Conservation (phyloP, 2,329 filamentous ascomycete species). For the Aspergillus chevalieri region DNA sequence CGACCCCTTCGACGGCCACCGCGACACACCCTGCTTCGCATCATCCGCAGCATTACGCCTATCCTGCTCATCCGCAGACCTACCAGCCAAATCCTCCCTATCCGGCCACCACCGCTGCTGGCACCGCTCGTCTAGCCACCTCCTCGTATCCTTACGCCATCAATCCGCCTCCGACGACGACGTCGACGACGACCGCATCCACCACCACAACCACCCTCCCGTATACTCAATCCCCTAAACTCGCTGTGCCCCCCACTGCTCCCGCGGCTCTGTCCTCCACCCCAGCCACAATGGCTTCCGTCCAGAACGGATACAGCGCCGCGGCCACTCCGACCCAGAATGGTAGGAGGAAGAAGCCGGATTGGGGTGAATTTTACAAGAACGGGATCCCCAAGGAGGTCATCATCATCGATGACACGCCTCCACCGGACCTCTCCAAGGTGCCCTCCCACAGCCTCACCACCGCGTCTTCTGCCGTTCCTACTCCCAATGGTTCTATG, state of each 20-base stretch:
- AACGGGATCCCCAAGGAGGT: constrained; percentile 79
- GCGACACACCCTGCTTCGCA: constrained; percentile 64
- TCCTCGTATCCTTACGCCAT: constrained; percentile 39
- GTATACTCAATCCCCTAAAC: constrained; percentile 30
- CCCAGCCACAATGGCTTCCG: constrained; percentile 30
- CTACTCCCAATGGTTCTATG: constrained; percentile 22
- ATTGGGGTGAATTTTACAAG: constrained; percentile 76
- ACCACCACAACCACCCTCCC: constrained; percentile 23
- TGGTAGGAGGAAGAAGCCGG: constrained; percentile 55
- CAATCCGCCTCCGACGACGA: constrained; percentile 18
- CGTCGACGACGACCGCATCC: not conserved
- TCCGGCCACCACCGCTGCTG: constrained; percentile 41
- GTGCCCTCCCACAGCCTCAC: constrained; percentile 16
- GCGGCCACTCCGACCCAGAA: constrained; percentile 27
- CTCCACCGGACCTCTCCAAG: constrained; percentile 39
- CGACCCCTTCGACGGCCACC: constrained; percentile 72
- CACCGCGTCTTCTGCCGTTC: constrained; percentile 19
- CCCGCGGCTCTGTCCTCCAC: constrained; percentile 30
- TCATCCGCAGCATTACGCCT: constrained; percentile 51
- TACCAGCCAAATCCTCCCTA: constrained; percentile 52
- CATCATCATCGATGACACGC: constrained; percentile 71
- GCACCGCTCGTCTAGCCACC: constrained; percentile 37
- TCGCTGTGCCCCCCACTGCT: constrained; percentile 2
- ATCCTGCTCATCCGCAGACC: constrained; percentile 48
- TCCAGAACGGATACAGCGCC: constrained; percentile 33